Conservation (phyloP, 495 filamentous ascomycete genomes). For the Penicillium atrosanguineum region DNA sequence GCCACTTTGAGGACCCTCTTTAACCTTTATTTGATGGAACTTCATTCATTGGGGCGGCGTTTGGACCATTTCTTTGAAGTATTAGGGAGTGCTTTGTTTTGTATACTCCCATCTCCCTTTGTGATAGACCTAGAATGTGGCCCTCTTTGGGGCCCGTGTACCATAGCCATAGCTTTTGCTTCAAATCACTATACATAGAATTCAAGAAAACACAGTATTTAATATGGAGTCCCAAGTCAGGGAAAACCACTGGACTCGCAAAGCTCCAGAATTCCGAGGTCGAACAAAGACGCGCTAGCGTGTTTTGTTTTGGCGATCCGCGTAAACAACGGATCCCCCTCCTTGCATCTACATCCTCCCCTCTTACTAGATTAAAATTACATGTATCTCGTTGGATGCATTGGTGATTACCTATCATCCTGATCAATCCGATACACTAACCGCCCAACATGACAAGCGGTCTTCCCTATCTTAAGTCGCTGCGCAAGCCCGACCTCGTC, state of each 20-base stretch:
- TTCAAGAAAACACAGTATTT: not conserved
- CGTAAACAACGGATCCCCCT: conserved; percentile 29
- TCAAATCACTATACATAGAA: not conserved
- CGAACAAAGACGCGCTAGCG: conserved; percentile 23
- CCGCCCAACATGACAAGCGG: conserved; percentile 48
- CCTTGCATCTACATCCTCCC: conserved; percentile 23
- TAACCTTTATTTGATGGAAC: conserved; percentile 12
- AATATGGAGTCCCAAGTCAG: not conserved
- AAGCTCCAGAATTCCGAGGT: not conserved
- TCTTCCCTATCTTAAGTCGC: conserved; percentile 72
- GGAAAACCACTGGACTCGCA: not conserved
- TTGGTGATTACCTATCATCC: conserved; percentile 10
- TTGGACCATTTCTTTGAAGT: conserved; percentile 14
- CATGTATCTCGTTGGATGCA: not conserved
- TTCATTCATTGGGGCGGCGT: conserved; percentile 31
- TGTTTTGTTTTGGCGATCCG: conserved; percentile 36
- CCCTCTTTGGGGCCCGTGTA: conserved; percentile 2
- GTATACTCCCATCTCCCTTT: conserved; percentile 8
- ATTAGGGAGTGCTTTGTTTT: not conserved
- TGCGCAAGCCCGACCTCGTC: conserved; percentile 78
- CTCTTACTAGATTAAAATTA: not conserved
- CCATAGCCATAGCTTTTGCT: conserved; percentile 4
- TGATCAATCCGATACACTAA: conserved; percentile 1
- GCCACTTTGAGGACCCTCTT: conserved; percentile 20
- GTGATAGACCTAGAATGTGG: conserved; percentile 7